Percentiles rank a stretch among this genome's conserved stretches.
Evolutionary conservation across 495 filamentous ascomycete genomes (phyloP).

Genomic region (Aspergillus ostianus): DNA sequence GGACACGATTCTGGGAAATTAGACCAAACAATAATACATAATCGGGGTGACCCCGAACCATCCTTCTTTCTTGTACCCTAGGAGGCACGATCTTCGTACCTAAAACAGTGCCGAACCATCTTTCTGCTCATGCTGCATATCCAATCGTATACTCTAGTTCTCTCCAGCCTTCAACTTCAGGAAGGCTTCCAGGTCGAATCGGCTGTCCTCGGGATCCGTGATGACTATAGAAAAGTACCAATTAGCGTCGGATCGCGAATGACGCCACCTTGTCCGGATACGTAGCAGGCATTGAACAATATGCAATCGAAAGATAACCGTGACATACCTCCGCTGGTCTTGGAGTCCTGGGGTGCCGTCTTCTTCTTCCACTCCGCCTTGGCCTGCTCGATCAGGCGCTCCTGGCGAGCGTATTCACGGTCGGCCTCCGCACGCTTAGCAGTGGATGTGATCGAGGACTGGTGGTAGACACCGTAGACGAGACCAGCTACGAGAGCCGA

Average conservation of each 20-base stretch:
- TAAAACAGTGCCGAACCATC: constrained; percentile 30
- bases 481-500: constrained; percentile 83
- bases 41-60: constrained; percentile 38
- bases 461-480: constrained; percentile 91
- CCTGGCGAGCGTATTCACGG: constrained; percentile 82
- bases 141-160: constrained; percentile 38
- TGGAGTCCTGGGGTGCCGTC: constrained; percentile 53
- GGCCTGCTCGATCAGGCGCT: constrained; percentile 81
- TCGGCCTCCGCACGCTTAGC: constrained; percentile 65
- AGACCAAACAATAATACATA: constrained; percentile 53
- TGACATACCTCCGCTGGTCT: constrained; percentile 57
- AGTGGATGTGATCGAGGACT: constrained; percentile 66
- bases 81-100: constrained; percentile 37
- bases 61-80: constrained; percentile 37
- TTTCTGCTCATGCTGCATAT: constrained; percentile 33
- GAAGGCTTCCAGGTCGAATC: constrained; percentile 88
- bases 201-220: constrained; percentile 76
- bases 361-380: constrained; percentile 86
- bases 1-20: constrained; percentile 47
- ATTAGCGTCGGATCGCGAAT: constrained; percentile 22
- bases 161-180: constrained; percentile 63
- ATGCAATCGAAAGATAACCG: not conserved
- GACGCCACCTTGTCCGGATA: constrained; percentile 9
- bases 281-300: not conserved
- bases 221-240: constrained; percentile 56